Conservation (phyloP, 345 rosid species). For the Populus nigra region DNA sequence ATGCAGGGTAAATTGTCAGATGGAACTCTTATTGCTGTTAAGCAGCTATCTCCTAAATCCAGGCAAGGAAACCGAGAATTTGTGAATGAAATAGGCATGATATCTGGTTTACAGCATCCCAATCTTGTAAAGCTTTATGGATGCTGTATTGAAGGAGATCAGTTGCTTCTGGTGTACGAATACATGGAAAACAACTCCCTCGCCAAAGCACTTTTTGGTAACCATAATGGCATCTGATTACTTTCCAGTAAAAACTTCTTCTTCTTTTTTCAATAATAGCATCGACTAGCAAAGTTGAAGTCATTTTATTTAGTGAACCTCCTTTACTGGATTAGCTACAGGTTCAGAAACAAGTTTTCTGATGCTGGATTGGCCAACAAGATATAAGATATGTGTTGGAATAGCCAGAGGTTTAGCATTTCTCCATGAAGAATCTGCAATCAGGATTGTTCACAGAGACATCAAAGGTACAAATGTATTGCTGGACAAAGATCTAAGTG, state of each 20-base stretch:
- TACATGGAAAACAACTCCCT: too few species aligned
- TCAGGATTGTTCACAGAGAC: slow-evolving; percentile 73
- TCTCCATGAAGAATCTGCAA: slow-evolving; percentile 65
- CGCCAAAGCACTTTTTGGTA: too few species aligned
- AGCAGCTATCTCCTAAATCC: slow-evolving; percentile 1
- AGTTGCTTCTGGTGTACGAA: too few species aligned
- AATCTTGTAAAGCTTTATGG: too few species aligned
- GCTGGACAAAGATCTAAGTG: slow-evolving; percentile 50
- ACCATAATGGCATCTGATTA: too few species aligned
- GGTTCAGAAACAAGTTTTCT: slow-evolving; percentile 29
- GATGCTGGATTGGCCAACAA: slow-evolving; percentile 60
- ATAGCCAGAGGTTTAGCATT: slow-evolving; percentile 65
- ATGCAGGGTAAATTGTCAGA: slow-evolving; percentile 20
- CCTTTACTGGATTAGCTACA: background rate
- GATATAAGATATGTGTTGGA: slow-evolving; percentile 62
- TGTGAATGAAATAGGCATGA: too few species aligned
- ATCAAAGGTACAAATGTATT: slow-evolving; percentile 67
- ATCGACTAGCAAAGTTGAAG: background rate
- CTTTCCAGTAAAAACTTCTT: too few species aligned
- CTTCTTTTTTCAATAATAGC: too few species aligned
- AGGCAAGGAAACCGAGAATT: too few species aligned
- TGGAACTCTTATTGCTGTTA: slow-evolving; percentile 61
- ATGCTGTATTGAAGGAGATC: too few species aligned
- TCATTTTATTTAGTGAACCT: background rate
- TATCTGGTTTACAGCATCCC: too few species aligned